phyloP scores from a whole-genome alignment of 495 filamentous ascomycete genomes.

The Talaromyces wortmannii region DNA sequence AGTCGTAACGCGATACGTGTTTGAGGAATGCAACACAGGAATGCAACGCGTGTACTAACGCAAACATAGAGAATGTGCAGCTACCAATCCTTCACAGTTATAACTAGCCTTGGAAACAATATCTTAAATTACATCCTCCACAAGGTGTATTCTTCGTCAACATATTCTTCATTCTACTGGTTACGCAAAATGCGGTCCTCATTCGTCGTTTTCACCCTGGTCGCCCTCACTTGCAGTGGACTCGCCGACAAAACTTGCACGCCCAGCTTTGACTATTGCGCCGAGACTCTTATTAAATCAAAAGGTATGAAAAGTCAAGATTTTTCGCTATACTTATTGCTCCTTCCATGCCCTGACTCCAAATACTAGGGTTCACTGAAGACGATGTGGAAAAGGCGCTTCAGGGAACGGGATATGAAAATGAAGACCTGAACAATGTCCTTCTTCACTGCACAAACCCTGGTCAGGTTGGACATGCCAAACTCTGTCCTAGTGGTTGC shows the following conservation, averaged over 20 bases:
- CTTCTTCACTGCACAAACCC: conserved; percentile 35
- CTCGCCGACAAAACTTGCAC: conserved; percentile 28
- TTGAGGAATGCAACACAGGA: background rate
- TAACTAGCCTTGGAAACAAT: too few relatives aligned
- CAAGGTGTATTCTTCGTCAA: too few relatives aligned
- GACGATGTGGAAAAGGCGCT: conserved; percentile 22
- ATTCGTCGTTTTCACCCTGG: conserved; percentile 15
- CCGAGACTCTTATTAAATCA: conserved; percentile 19
- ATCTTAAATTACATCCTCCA: too few relatives aligned
- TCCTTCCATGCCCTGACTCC: background rate
- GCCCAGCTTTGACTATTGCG: conserved; percentile 36
- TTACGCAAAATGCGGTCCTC: conserved; percentile 18
- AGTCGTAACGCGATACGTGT: too few relatives aligned
- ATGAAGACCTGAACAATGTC: conserved; percentile 21
- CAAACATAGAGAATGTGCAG: too few relatives aligned
- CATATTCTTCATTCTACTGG: too few relatives aligned
- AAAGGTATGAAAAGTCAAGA: conserved; percentile 17
- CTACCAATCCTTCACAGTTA: too few relatives aligned
- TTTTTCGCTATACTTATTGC: background rate
- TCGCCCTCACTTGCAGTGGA: conserved; percentile 16
- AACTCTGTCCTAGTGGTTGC: conserved; percentile 27
- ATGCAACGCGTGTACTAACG: background rate
- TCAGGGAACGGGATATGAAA: conserved; percentile 23
- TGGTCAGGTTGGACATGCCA: conserved; percentile 27
- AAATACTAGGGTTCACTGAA: conserved; percentile 23